Percentiles rank a stretch among this genome's conserved stretches.
phyloP scores from a whole-genome alignment of 2,329 filamentous ascomycete genomes.

The Aspergillus chevalieri region DNA sequence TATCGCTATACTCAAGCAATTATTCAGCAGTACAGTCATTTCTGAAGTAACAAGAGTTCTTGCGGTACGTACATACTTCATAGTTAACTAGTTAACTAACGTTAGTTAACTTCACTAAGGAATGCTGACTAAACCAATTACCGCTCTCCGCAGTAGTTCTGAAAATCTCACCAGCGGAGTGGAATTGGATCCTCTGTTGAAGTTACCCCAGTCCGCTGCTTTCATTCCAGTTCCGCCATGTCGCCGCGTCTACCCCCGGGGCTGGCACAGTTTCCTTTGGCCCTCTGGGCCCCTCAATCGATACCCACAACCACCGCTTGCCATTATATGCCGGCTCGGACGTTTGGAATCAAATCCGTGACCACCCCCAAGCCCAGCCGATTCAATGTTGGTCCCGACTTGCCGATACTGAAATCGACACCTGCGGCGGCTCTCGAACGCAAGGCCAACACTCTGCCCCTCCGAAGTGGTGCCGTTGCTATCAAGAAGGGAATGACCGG shows the following conservation, averaged over 20 bases:
- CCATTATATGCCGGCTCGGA: slow-evolving; percentile 18
- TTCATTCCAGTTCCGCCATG: slow-evolving; percentile 21
- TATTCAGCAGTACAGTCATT: too few relatives aligned
- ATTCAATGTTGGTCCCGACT: slow-evolving; percentile 48
- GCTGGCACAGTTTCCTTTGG: slow-evolving; percentile 25
- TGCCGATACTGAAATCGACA: slow-evolving; percentile 50
- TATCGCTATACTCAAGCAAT: too few relatives aligned
- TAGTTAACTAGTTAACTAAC: background rate
- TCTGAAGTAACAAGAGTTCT: too few relatives aligned
- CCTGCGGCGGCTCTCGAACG: slow-evolving; percentile 55
- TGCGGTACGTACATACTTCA: background rate
- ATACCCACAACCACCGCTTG: slow-evolving; percentile 12
- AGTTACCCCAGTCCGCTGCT: background rate
- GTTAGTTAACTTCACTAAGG: background rate
- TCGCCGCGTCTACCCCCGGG: slow-evolving; percentile 28
- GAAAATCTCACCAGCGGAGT: slow-evolving; percentile 9
- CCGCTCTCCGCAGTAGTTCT: slow-evolving; percentile 1
- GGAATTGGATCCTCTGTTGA: background rate
- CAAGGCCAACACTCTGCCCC: slow-evolving; percentile 52
- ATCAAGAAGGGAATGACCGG: slow-evolving; percentile 96
- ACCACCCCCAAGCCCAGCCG: slow-evolving; percentile 46
- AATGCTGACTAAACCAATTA: background rate
- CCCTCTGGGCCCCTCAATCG: slow-evolving; percentile 19
- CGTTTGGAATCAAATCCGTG: slow-evolving; percentile 54
- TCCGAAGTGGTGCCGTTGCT: slow-evolving; percentile 74